phyloP scores from a whole-genome alignment of 495 filamentous ascomycete genomes.

The Hypoxylon fuscum region DNA sequence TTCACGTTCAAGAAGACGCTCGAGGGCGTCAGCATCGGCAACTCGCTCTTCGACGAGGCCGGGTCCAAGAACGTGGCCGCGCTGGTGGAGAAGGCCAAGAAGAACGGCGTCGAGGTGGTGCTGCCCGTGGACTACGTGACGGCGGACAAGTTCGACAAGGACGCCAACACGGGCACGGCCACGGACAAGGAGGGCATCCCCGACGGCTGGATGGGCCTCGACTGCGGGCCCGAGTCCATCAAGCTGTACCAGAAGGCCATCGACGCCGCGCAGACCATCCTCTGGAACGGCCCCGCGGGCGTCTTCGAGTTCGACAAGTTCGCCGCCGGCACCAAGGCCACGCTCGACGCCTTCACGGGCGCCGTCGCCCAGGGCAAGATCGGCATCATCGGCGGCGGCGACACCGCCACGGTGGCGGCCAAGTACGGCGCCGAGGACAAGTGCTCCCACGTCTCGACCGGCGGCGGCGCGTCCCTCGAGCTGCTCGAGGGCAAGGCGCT shows the following conservation, averaged over 20 bases:
- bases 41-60: conserved; percentile 91
- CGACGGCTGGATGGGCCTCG: conserved; percentile 96
- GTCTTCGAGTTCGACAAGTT: conserved; percentile 98
- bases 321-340: conserved; percentile 87
- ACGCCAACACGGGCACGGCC: conserved; percentile 82
- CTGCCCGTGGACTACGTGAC: conserved; percentile 95
- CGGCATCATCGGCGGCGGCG: conserved; percentile 97
- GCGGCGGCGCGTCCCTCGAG: conserved; percentile 94
- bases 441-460: conserved; percentile 97
- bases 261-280: conserved; percentile 88
- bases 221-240: conserved; percentile 88
- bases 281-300: conserved; percentile 97
- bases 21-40: conserved; percentile 87
- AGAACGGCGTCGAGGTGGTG: conserved; percentile 92
- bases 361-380: conserved; percentile 84
- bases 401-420: conserved; percentile 96
- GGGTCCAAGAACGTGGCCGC: conserved; percentile 91
- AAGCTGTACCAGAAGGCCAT: conserved; percentile 88
- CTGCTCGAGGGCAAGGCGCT: conserved; percentile 97
- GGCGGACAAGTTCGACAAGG: conserved; percentile 89
- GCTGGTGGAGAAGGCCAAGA: conserved; percentile 94
- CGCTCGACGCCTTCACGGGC: conserved; percentile 82
- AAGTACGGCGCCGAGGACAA: conserved; percentile 97
- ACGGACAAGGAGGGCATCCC: conserved; percentile 91
- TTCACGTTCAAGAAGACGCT: conserved; percentile 99